These are phyloP conservation scores for Collybia mongolica DNA, from an alignment of 768 basidiomycete genomes.

Conservation along the genomic window DNA sequence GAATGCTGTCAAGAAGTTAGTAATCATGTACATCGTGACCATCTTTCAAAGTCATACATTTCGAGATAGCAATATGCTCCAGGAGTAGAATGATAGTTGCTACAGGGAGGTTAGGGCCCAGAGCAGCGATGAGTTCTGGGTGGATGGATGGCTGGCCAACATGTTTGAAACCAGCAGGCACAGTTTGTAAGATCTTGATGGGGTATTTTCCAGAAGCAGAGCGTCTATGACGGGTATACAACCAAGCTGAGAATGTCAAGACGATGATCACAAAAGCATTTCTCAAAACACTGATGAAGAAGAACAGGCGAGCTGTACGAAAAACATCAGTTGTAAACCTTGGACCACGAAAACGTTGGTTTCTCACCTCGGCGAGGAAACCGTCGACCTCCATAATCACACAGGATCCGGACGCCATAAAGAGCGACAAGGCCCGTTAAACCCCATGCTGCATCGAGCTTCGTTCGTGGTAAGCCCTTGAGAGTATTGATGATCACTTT, in stretches of 20 bases:
- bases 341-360: background rate
- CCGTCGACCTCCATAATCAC: constrained; percentile 46
- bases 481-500: constrained; percentile 90
- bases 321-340: constrained; percentile 4
- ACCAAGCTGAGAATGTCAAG: constrained; percentile 84
- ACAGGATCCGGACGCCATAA: constrained; percentile 64
- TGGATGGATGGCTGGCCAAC: constrained; percentile 42
- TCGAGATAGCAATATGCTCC: constrained; percentile 97
- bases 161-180: constrained; percentile 81
- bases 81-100: constrained; percentile 88
- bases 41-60: constrained; percentile 48
- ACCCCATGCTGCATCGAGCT: constrained; percentile 89
- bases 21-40: background rate
- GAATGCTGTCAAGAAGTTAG: constrained; percentile 57
- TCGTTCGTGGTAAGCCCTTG: constrained; percentile 71
- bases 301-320: constrained; percentile 59
- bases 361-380: constrained; percentile 62
- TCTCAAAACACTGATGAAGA: constrained; percentile 75
- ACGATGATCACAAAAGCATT: constrained; percentile 89
- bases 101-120: constrained; percentile 76
- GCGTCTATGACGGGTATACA: constrained; percentile 69
- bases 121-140: constrained; percentile 53
- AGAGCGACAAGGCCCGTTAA: constrained; percentile 69
- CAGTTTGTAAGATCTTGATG: constrained; percentile 78
- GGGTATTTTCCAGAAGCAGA: constrained; percentile 67